These are phyloP conservation scores for Papiliotrema nemorosa DNA, from an alignment of 1,284 basidiomycete species.

Conservation along the genomic window DNA sequence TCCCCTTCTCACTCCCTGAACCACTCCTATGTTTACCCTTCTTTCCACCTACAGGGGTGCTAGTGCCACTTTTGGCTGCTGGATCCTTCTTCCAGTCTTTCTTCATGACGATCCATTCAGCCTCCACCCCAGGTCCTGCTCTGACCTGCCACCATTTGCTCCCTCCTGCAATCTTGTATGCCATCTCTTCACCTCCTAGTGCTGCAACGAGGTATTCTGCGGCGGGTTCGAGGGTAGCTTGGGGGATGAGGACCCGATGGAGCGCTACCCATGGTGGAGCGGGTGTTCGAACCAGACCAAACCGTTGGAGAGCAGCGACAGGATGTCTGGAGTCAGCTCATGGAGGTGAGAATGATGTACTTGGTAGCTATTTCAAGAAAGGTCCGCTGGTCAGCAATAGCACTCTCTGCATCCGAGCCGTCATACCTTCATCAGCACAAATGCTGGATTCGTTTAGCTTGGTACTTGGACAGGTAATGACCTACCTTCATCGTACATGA, in stretches of 20 bases:
- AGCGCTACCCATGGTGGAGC: slow-evolving; percentile 85
- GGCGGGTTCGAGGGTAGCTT: slow-evolving; percentile 67
- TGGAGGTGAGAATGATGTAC: slow-evolving; percentile 21
- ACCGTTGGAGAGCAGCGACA: slow-evolving; percentile 78
- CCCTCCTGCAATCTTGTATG: slow-evolving; percentile 74
- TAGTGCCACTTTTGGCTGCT: slow-evolving; percentile 10
- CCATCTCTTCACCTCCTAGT: slow-evolving; percentile 75
- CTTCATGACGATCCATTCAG: slow-evolving; percentile 78
- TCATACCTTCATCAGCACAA: slow-evolving; percentile 71
- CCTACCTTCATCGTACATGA: slow-evolving; percentile 70
- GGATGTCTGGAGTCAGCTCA: slow-evolving; percentile 56
- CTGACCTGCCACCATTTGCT: slow-evolving; percentile 96
- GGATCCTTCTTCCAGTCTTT: slow-evolving; percentile 50
- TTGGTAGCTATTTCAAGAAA: slow-evolving; percentile 60
- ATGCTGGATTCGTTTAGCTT: slow-evolving; percentile 50
- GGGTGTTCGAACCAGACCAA: slow-evolving; percentile 79
- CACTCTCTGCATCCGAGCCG: not conserved
- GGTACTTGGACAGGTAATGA: not conserved
- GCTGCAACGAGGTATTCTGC: slow-evolving; percentile 72
- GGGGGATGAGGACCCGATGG: slow-evolving; percentile 64
- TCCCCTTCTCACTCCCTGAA: too few relatives aligned
- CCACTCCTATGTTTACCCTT: slow-evolving; percentile 2
- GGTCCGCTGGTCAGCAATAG: slow-evolving; percentile 46
- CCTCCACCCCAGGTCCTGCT: slow-evolving; percentile 71
- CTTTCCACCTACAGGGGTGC: not conserved